Percentiles rank a stretch among this genome's conserved stretches.
Conservation (phyloP, 2,329 filamentous ascomycete species). For the Metarhizium rileyi region DNA sequence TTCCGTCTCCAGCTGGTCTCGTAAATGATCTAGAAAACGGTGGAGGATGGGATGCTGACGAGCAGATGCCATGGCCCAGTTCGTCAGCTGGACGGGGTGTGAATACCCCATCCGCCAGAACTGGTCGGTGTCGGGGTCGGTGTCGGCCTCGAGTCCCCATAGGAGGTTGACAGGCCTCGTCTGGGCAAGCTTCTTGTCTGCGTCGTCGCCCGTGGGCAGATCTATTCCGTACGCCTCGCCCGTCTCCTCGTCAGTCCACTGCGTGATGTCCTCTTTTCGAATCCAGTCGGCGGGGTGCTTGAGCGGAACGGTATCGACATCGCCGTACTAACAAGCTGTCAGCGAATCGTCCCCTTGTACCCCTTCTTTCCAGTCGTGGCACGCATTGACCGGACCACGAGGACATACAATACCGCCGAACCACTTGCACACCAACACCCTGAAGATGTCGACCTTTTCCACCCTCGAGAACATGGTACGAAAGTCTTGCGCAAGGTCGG, state of each 20-base stretch:
- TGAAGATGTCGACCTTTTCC: conserved; percentile 16
- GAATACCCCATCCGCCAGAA: conserved; percentile 18
- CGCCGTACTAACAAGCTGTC: conserved; percentile 12
- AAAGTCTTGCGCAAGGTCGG: conserved; percentile 10
- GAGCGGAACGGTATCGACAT: conserved; percentile 16
- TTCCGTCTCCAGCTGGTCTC: conserved; percentile 6
- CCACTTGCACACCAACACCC: conserved; percentile 13
- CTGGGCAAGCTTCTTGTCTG: not conserved
- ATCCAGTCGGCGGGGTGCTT: conserved; percentile 14
- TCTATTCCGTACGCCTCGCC: conserved; percentile 9
- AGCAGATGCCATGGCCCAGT: conserved; percentile 16
- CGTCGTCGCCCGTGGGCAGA: not conserved
- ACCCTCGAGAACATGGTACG: conserved; percentile 11
- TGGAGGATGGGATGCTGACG: conserved; percentile 13
- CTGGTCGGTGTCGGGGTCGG: conserved; percentile 11
- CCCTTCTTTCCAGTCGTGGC: not conserved
- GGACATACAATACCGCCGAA: conserved; percentile 16
- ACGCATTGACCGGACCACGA: not conserved
- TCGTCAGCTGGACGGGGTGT: conserved; percentile 16
- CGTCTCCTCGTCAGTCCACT: conserved; percentile 13
- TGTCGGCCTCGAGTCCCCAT: conserved; percentile 16
- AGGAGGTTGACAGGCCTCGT: conserved; percentile 13
- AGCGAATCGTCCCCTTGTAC: too few relatives aligned
- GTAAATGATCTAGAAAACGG: conserved; percentile 13
- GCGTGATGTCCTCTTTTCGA: conserved; percentile 10